A percentile compares a stretch with the other conserved stretches of the same genome.
Conservation (phyloP, 139 green algal species). For the Marvania coccoides region DNA sequence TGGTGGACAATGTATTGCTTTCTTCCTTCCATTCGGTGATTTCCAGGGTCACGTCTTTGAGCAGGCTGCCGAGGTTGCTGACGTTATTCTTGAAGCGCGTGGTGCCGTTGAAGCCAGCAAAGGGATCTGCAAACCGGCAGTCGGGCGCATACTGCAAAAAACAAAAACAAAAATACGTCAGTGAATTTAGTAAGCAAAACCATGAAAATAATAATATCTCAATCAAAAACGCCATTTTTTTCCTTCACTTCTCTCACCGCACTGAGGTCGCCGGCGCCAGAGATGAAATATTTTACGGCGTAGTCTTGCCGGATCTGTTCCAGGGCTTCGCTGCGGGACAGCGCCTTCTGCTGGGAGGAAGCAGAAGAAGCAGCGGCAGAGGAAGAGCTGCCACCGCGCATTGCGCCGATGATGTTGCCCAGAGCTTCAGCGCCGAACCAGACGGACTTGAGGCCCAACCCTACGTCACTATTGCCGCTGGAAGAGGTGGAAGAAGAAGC, state of each 20-base stretch:
- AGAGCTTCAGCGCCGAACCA: slow-evolving; percentile 75
- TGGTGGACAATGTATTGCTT: slow-evolving; percentile 26
- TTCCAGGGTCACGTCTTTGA: slow-evolving; percentile 63
- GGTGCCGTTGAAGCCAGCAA: slow-evolving; percentile 40
- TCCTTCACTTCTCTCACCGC: no score
- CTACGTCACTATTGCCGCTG: no score
- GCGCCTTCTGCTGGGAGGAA: not conserved
- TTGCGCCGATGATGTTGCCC: slow-evolving; percentile 57
- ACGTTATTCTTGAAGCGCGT: slow-evolving; percentile 83
- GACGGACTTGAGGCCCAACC: slow-evolving; percentile 54
- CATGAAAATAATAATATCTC: no score
- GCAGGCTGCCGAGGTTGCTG: slow-evolving; percentile 64
- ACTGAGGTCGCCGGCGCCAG: slow-evolving; percentile 34
- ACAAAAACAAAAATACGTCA: no score
- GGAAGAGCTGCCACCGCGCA: not conserved
- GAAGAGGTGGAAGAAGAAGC: no score
- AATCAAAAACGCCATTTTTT: no score
- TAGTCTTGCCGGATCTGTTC: slow-evolving; percentile 57
- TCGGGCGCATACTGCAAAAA: slow-evolving; percentile 42
- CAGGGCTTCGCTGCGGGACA: slow-evolving; percentile 32
- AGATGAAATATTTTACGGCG: slow-evolving; percentile 65
- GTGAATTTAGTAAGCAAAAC: no score
- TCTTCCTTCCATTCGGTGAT: slow-evolving; percentile 51
- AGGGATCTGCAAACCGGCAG: slow-evolving; percentile 67
- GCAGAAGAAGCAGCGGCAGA: no score